phyloP scores from a whole-genome alignment of 495 filamentous ascomycete species.

The Penicillium macrosclerotiorum region DNA sequence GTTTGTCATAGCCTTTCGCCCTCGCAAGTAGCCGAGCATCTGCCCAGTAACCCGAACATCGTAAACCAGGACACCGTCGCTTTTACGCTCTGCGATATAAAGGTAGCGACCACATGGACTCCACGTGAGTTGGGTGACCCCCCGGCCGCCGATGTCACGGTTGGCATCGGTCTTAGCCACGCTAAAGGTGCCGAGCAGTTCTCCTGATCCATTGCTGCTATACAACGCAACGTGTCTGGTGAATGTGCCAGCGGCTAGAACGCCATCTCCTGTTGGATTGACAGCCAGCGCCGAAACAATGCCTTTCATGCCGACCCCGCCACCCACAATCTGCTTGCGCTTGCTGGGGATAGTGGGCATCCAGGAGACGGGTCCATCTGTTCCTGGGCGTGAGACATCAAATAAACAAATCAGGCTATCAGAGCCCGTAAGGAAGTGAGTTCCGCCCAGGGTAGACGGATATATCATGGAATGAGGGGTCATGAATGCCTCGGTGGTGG shows the following conservation, averaged over 20 bases:
- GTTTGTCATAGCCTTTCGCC: slow-evolving; percentile 68
- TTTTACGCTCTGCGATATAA: slow-evolving; percentile 79
- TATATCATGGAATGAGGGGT: slow-evolving; percentile 74
- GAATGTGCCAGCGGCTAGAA: slow-evolving; percentile 83
- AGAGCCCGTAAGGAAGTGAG: slow-evolving; percentile 68
- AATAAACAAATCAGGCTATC: slow-evolving; percentile 73
- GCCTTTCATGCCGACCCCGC: slow-evolving; percentile 79
- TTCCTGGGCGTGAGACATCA: slow-evolving; percentile 66
- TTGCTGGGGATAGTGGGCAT: slow-evolving; percentile 77
- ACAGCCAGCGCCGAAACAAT: slow-evolving; percentile 66
- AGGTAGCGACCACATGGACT: slow-evolving; percentile 85
- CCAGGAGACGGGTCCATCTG: slow-evolving; percentile 54
- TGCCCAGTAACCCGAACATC: slow-evolving; percentile 74
- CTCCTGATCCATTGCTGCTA: slow-evolving; percentile 62
- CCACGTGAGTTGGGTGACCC: slow-evolving; percentile 75
- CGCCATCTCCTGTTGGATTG: slow-evolving; percentile 43
- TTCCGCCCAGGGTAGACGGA: slow-evolving; percentile 49
- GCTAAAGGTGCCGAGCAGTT: slow-evolving; percentile 66
- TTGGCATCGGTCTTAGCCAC: slow-evolving; percentile 39
- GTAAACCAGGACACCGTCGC: slow-evolving; percentile 72
- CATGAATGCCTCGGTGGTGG: slow-evolving; percentile 76
- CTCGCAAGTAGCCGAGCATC: slow-evolving; percentile 66
- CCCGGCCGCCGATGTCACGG: slow-evolving; percentile 55
- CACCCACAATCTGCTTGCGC: slow-evolving; percentile 64
- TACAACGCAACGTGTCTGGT: slow-evolving; percentile 76